Base-by-base conservation (phyloP, 73 alveolate genomes). In the Paraurostyla sp. region DNA sequence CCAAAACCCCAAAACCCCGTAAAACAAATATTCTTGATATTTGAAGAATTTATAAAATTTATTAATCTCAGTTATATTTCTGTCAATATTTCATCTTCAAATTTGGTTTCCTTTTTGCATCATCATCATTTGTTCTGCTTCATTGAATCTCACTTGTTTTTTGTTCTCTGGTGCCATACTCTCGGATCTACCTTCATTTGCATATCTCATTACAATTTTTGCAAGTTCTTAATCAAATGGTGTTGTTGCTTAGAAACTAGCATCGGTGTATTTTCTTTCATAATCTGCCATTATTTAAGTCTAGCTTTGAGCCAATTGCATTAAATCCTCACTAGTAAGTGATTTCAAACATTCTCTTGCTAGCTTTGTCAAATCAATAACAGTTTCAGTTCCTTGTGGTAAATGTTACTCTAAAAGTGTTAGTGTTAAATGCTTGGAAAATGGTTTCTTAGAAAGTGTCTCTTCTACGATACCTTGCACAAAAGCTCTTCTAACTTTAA, bases 111-210 rank as follows among this genome's bases (percentile, higher is more conserved):
- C n/a, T 30, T 60, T 13, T 52, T 52, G 69, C 23, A 13, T 25
- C 22, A 9, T 60, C 7, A 6, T 20, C 22, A 29, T 60, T 16
- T 32, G 40, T 13, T 27, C 22, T 18, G 78, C 27, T 33, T 60
- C 50, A 20, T 60, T 50, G 50, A 60, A 60, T 60, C 78, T 60
- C 50, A 60, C 78, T 60, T 60, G 78, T 25, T 60, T 60, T 60
- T 50, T 60, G 78, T 50, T 60, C 50, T 60, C 78, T 9, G 78
- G 78, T 16, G 78, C 78, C 4, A 30, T 7, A 60, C 32, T 7
- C 32, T 69, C 84, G 16, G 84, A 63, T 41, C 59, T 38, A 7
- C 59, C 84, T 23, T 69, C 84, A 13, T 69, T 69, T 13, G 84
- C 84, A 36, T 69, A 69, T 43, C 84, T 69, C 33, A 16, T 3